Evolutionary conservation across 1,284 basidiomycete genomes (phyloP).

Genomic region (Earliella scabrosa): DNA sequence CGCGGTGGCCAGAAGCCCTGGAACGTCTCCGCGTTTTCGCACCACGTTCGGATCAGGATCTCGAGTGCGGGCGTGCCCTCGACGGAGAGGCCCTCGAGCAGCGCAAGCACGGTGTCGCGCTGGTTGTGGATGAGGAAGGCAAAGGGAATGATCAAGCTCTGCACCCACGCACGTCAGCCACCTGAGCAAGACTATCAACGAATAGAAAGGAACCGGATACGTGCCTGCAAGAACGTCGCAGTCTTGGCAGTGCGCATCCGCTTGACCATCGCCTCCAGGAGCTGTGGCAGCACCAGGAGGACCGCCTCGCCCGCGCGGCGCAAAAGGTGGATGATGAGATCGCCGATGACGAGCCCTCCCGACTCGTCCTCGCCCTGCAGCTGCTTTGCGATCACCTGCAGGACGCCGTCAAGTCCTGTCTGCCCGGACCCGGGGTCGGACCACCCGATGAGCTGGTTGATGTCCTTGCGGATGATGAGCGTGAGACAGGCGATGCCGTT

Average conservation of each 20-base stretch:
- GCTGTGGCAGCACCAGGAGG: constrained; percentile 81
- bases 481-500: constrained; percentile 86
- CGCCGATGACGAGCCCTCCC: constrained; percentile 91
- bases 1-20: constrained; percentile 93
- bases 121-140: constrained; percentile 88
- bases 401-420: constrained; percentile 75
- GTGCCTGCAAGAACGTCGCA: constrained; percentile 85
- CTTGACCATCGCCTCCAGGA: constrained; percentile 82
- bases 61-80: constrained; percentile 71
- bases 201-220: constrained; percentile 19
- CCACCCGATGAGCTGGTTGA: constrained; percentile 80
- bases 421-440: constrained; percentile 62
- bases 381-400: constrained; percentile 77
- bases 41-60: constrained; percentile 88
- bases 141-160: constrained; percentile 91
- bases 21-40: constrained; percentile 92
- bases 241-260: constrained; percentile 87
- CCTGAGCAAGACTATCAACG: neutral
- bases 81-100: constrained; percentile 70
- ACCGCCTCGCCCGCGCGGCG: constrained; percentile 80
- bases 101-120: constrained; percentile 73
- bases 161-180: too few relatives aligned
- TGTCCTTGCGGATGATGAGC: constrained; percentile 86
- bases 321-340: constrained; percentile 92
- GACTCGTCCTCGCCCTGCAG: constrained; percentile 83